phyloP scores from a whole-genome alignment of 2,329 filamentous ascomycete genomes.

The Acrocalymma vagum region DNA sequence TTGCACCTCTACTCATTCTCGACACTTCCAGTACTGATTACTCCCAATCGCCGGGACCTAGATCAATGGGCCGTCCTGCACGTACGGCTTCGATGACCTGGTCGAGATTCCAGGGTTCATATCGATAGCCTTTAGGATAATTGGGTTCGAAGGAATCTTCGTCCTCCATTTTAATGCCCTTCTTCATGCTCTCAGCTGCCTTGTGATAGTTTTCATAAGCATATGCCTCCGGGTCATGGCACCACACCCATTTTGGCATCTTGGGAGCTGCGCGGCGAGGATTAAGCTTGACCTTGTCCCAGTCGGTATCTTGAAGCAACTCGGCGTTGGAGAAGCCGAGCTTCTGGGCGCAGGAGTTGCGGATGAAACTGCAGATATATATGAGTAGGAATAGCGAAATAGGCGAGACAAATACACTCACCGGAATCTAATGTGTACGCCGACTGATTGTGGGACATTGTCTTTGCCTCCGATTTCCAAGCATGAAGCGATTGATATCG shows the following conservation, averaged over 20 bases:
- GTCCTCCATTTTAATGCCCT: conserved; percentile 53
- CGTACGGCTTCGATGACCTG: conserved; percentile 51
- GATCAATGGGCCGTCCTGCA: conserved; percentile 41
- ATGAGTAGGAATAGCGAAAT: background rate
- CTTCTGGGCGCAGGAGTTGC: conserved; percentile 59
- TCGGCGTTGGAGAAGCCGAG: conserved; percentile 58
- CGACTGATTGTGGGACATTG: conserved; percentile 48
- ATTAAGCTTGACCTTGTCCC: conserved; percentile 57
- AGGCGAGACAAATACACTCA: conserved; percentile 29
- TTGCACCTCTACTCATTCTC: too few species aligned
- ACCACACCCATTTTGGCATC: conserved; percentile 57
- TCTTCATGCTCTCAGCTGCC: conserved; percentile 51
- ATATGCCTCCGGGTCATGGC: conserved; percentile 55
- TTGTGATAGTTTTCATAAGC: conserved; percentile 54
- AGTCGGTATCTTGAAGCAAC: conserved; percentile 58
- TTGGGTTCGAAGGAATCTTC: conserved; percentile 53
- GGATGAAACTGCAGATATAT: conserved; percentile 49
- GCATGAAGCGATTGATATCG: conserved; percentile 55
- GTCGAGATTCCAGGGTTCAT: conserved; percentile 53
- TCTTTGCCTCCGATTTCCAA: conserved; percentile 54
- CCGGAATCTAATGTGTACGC: conserved; percentile 53
- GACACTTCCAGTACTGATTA: conserved; percentile 20
- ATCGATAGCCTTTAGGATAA: conserved; percentile 53
- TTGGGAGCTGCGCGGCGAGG: conserved; percentile 54
- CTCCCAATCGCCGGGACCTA: conserved; percentile 48